Evolutionary conservation across 1,284 basidiomycete species (phyloP).

Genomic region (Tausonia pullulans): DNA sequence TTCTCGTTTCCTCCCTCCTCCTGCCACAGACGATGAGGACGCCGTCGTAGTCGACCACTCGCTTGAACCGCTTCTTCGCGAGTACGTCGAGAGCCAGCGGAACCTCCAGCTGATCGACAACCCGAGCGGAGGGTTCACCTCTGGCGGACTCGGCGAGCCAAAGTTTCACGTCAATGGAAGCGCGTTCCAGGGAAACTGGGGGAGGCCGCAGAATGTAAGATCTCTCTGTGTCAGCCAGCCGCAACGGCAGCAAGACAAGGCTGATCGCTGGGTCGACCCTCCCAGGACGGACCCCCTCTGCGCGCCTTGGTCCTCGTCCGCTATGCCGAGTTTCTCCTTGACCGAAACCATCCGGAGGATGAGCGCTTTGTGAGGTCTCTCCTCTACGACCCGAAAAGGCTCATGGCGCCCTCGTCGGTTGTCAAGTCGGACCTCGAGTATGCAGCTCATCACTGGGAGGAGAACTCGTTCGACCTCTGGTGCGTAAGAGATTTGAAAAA

Average conservation of each 20-base stretch:
- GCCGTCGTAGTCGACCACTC: constrained; percentile 16
- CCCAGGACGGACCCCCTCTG: constrained; percentile 39
- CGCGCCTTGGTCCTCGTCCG: constrained; percentile 36
- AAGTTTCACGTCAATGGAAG: constrained; percentile 39
- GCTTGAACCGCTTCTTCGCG: constrained; percentile 28
- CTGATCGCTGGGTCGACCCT: not conserved
- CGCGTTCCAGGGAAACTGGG: constrained; percentile 36
- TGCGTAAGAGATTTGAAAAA: constrained; percentile 18
- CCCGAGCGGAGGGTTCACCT: constrained; percentile 35
- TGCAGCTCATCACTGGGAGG: constrained; percentile 32
- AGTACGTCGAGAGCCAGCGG: constrained; percentile 29
- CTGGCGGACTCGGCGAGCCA: constrained; percentile 44
- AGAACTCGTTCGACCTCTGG: constrained; percentile 35
- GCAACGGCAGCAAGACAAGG: constrained; percentile 7
- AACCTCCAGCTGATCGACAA: constrained; percentile 35
- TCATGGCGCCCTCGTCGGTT: constrained; percentile 18
- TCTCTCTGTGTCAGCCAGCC: not conserved
- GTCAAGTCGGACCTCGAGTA: constrained; percentile 43
- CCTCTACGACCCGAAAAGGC: constrained; percentile 31
- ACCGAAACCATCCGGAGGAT: constrained; percentile 28
- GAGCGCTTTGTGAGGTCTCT: constrained; percentile 28
- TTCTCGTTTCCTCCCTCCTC: constrained; percentile 22
- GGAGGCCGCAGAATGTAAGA: constrained; percentile 35
- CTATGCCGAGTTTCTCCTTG: constrained; percentile 36
- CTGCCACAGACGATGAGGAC: constrained; percentile 15